Percentiles rank a stretch among this genome's conserved stretches.
phyloP scores from a whole-genome alignment of 352 stramenopile species.

The Phytophthora nicotianae region DNA sequence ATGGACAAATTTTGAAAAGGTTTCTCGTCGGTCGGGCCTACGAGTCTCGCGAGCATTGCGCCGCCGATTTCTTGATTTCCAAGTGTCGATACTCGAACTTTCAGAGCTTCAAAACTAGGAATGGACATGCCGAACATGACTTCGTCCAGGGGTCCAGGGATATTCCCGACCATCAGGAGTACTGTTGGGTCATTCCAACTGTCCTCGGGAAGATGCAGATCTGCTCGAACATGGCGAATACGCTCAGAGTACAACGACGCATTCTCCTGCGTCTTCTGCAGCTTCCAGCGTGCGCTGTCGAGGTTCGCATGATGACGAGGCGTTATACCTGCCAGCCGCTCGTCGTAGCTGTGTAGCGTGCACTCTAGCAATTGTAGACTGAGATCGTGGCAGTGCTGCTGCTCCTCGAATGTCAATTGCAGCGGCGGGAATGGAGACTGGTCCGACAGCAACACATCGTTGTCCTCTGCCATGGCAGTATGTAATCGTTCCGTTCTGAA shows the following conservation, averaged over 20 bases:
- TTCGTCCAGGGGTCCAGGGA: conserved; percentile 52
- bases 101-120: conserved; percentile 45
- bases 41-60: conserved; percentile 61
- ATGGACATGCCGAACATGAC: conserved; percentile 62
- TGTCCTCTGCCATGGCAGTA: conserved; percentile 26
- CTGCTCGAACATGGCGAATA: conserved; percentile 29
- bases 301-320: conserved; percentile 31
- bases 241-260: conserved; percentile 42
- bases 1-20: conserved; percentile 55
- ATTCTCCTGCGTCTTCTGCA: conserved; percentile 38
- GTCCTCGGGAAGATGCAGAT: conserved; percentile 36
- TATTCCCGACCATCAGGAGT: conserved; percentile 49
- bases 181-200: conserved; percentile 36
- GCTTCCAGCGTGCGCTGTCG: conserved; percentile 43
- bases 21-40: conserved; percentile 40
- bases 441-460: conserved; percentile 22
- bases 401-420: conserved; percentile 34
- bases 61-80: conserved; percentile 38
- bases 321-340: conserved; percentile 28
- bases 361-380: conserved; percentile 41
- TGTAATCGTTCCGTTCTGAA: background rate
- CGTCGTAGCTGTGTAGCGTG: conserved; percentile 47
- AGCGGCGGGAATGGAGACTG: conserved; percentile 40
- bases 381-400: conserved; percentile 40
- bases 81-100: conserved; percentile 36